A percentile compares a stretch with the other conserved stretches of the same genome.
These are phyloP conservation scores for Hanseniaspora thailandica DNA, from an alignment of 805 yeast species.

Conservation along the genomic window DNA sequence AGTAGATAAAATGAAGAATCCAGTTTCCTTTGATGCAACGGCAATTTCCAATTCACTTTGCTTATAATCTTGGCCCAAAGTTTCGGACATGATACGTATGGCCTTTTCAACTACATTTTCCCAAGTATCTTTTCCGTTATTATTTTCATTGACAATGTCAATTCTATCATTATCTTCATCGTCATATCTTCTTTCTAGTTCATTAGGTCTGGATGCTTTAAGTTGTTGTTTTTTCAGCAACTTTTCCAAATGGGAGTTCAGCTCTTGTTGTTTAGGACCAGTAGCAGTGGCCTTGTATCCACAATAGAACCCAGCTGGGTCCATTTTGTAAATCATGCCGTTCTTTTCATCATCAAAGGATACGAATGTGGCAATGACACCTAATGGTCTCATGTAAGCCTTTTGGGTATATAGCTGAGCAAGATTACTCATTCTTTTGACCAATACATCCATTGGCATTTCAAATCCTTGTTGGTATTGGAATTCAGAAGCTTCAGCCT, in stretches of 20 bases:
- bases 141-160: not conserved
- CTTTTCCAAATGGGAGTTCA: conserved; percentile 79
- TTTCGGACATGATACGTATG: conserved; percentile 71
- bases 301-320: conserved; percentile 92
- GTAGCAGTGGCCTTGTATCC: conserved; percentile 88
- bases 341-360: conserved; percentile 84
- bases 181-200: conserved; percentile 12
- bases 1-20: conserved; percentile 59
- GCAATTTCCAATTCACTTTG: conserved; percentile 91
- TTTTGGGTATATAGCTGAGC: conserved; percentile 94
- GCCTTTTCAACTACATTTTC: conserved; percentile 79
- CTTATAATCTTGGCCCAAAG: conserved; percentile 84
- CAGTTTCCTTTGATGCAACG: conserved; percentile 56
- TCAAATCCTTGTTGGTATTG: conserved; percentile 90
- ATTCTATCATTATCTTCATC: conserved; percentile 20
- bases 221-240: conserved; percentile 63
- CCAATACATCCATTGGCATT: conserved; percentile 86
- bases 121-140: conserved; percentile 36
- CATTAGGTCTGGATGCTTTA: conserved; percentile 26
- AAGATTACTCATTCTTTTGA: conserved; percentile 90
- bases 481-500: conserved; percentile 92
- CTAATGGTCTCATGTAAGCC: conserved; percentile 97
- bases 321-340: conserved; percentile 81
- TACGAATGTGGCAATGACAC: conserved; percentile 81
- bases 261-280: conserved; percentile 96